phyloP scores from a whole-genome alignment of 805 yeast species.

The Candida easanensis region DNA sequence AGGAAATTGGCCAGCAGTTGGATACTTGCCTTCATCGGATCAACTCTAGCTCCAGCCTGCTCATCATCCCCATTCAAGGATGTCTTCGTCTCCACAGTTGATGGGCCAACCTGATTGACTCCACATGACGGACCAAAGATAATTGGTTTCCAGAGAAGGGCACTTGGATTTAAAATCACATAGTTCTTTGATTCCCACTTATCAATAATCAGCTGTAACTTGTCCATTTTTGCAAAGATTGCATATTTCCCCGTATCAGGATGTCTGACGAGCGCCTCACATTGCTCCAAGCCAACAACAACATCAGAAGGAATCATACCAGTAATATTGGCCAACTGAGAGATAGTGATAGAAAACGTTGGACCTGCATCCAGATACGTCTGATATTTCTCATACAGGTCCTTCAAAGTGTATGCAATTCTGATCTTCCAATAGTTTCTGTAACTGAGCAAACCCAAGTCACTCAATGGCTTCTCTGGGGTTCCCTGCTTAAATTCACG shows the following conservation, averaged over 20 bases:
- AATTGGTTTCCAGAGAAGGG: constrained; percentile 76
- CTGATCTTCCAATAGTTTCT: constrained; percentile 81
- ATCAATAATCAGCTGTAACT: constrained; percentile 39
- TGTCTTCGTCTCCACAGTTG: constrained; percentile 28
- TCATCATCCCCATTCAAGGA: not conserved
- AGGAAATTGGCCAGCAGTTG: constrained; percentile 57
- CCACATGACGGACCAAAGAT: constrained; percentile 88
- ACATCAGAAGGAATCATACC: constrained; percentile 90
- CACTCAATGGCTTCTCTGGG: constrained; percentile 93
- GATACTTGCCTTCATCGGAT: constrained; percentile 43
- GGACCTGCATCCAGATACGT: constrained; percentile 7
- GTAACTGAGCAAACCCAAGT: constrained; percentile 81
- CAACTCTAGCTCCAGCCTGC: constrained; percentile 19
- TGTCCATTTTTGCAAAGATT: constrained; percentile 46
- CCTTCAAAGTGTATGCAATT: constrained; percentile 43
- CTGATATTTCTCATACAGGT: constrained; percentile 3
- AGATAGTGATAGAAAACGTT: constrained; percentile 44
- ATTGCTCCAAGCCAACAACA: constrained; percentile 77
- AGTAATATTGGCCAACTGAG: constrained; percentile 61
- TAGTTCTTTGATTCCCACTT: constrained; percentile 57
- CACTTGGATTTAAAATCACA: constrained; percentile 46
- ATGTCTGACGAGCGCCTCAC: constrained; percentile 56
- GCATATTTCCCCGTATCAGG: constrained; percentile 46
- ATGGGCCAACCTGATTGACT: constrained; percentile 47
- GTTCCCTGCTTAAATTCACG: constrained; percentile 81